Evolutionary conservation across 306 rosid genomes (phyloP), one percentile per base, ranked within the genome.

Genomic region (Lathyrus aphaca): DNA sequence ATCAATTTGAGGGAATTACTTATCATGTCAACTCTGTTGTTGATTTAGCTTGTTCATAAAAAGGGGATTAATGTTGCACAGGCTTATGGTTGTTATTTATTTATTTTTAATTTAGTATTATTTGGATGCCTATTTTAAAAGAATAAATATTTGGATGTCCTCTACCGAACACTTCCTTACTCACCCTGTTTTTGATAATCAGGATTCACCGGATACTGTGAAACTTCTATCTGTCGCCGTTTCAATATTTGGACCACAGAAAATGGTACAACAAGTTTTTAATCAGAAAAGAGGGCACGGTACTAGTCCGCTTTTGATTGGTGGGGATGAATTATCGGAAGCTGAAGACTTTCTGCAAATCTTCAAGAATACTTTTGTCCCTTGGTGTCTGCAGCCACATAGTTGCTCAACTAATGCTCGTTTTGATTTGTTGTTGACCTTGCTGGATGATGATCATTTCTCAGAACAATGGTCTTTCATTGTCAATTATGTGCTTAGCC

Each of bases 371-470:
- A 79, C 62, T 50, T 85, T 93, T 84, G 92, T 87, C 64, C 94
- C 97, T 43, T 93, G 98, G 98, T 93, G 98, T 81, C 81, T 93
- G 70, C 81, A 66, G 74, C 71, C 72, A 64, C 77, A 78, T 81
- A 75, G 74, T 81, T 57, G 63, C 74, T 85, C 97, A 27, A 70
- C 84, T 29, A 77, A 76, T 67, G 86, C 90, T 67, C 85, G 86
- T 69, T 81, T 93, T 23, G 97, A 93, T 81, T 80, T 93, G 71
- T 81, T 93, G 82, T 82, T 93, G 74, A 80, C 85, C 19, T 77
- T 90, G 79, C 84, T 93, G 63, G 97, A 93, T 74, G 90, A 90
- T 78, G 89, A 86, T 70, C 74, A 77, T 80, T 90, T 93, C 87
- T 78, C 86, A 64, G 90, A 90, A 72, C 98, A 84, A 76, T 93